Conservation (phyloP, 345 rosid genomes). For the Lepidium sativum region DNA sequence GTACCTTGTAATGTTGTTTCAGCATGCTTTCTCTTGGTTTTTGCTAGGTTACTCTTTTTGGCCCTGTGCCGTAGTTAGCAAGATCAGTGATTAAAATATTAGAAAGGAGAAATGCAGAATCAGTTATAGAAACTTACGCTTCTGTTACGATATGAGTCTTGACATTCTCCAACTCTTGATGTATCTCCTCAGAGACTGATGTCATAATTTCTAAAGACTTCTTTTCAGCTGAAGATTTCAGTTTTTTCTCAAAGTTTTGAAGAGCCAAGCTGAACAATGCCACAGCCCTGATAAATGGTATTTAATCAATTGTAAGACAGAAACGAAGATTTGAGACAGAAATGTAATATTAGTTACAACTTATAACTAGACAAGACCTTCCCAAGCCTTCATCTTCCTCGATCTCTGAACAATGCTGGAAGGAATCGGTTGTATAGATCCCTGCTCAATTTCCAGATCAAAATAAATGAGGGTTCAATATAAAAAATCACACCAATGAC, state of each 20-base stretch:
- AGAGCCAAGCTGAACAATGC: constrained; percentile 56
- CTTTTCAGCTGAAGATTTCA: constrained; percentile 52
- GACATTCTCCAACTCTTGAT: constrained; percentile 48
- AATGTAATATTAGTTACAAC: neutral
- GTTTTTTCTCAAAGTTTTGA: constrained; percentile 56
- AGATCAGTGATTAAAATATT: constrained; percentile 19
- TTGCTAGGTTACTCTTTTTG: constrained; percentile 49
- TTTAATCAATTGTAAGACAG: constrained; percentile 18
- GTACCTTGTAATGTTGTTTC: constrained; percentile 69
- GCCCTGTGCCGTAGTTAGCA: constrained; percentile 38
- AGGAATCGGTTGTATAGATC: constrained; percentile 37
- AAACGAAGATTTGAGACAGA: constrained; percentile 2
- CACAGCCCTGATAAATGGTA: constrained; percentile 52
- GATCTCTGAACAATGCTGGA: constrained; percentile 37
- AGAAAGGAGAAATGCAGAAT: neutral
- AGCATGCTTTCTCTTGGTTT: constrained; percentile 62
- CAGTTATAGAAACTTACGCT: constrained; percentile 39
- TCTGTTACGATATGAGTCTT: constrained; percentile 66
- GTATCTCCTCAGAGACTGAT: constrained; percentile 64
- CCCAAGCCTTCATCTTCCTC: constrained; percentile 59
- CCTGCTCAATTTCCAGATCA: constrained; percentile 31
- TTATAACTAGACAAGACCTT: constrained; percentile 41
- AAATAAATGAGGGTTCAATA: neutral
- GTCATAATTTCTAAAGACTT: constrained; percentile 68
- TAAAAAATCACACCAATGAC: neutral